Evolutionary conservation across 2,329 filamentous ascomycete genomes (phyloP), one percentile per base, ranked within the genome.

Genomic region (Grosmannia huntii): DNA sequence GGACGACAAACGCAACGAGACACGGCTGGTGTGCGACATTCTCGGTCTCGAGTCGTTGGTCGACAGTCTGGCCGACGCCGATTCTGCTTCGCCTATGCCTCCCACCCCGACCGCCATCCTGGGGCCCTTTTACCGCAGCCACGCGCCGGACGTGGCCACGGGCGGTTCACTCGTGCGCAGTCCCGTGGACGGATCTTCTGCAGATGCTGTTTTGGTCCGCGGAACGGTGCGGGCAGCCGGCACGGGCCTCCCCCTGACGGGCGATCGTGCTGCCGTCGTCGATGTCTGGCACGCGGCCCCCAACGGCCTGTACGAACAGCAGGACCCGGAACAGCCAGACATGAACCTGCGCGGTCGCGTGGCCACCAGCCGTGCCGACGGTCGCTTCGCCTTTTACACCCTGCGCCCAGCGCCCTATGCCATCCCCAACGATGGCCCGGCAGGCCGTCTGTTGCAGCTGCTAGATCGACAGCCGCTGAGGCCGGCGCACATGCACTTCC

Each of bases 341-440:
- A 83, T 83, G 71, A 91, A 91, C 68, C 76, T 91, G 25, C 79
- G 87, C 4, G 88, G 88, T 6, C 82, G 83, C 52, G 89, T 90
- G 67, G 77, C 73, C 55, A 89, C 87, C 1, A n/a, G 23, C 38
- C 84, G 86, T 61, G 73, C 72, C 6, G 73, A 85, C 23, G 87
- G 87, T 1, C 73, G 74, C 19, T 90, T 87, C 68, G 75, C 73
- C 2, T 75, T 84, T 60, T 82, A 84, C 67, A 82, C 80, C 62
- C 66, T 86, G 56, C 74, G 80, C 9, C 83, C 84, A 14, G 82
- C 82, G 9, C 74, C 77, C 5, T 82, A 82, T 64, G 76, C 77
- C 1, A 67, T 74, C 53, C 66, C 68, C 7, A 65, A 66, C n/a
- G 68, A 70, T 56, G 71, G 71, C 2, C 70, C 72, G 0, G 67